Evolutionary conservation across 768 basidiomycete species (phyloP).

Genomic region (Podaxis pistillaris): DNA sequence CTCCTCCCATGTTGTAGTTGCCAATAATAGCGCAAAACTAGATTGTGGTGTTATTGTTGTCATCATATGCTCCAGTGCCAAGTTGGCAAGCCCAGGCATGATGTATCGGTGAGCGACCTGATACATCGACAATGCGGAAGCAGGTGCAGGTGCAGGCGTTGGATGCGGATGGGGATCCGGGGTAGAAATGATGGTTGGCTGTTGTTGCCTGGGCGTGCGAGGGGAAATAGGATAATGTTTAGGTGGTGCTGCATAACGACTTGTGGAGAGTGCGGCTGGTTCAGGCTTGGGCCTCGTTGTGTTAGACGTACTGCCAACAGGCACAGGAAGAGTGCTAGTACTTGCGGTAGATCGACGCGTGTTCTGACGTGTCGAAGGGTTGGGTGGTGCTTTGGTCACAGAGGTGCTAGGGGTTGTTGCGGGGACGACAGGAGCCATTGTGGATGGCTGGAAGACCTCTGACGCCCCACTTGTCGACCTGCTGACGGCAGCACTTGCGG

Average conservation of each 20-base stretch:
- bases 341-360: conserved; percentile 21
- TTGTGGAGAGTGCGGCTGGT: conserved; percentile 35
- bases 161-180: conserved; percentile 76
- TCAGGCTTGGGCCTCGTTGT: conserved; percentile 39
- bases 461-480: conserved; percentile 30
- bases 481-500: conserved; percentile 25
- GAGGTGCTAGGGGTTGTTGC: conserved; percentile 19
- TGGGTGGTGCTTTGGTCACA: conserved; percentile 12
- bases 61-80: conserved; percentile 75
- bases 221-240: conserved; percentile 50
- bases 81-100: conserved; percentile 60
- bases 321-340: conserved; percentile 22
- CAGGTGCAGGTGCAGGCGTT: conserved; percentile 56
- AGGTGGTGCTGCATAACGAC: conserved; percentile 28
- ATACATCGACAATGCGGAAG: conserved; percentile 74
- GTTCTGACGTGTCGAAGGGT: conserved; percentile 16
- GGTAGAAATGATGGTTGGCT: conserved; percentile 29
- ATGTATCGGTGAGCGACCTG: conserved; percentile 75
- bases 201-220: conserved; percentile 38
- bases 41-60: conserved; percentile 62
- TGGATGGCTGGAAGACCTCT: conserved; percentile 23
- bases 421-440: conserved; percentile 24
- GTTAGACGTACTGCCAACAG: conserved; percentile 22
- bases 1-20: conserved; percentile 67
- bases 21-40: conserved; percentile 68